Base-by-base conservation (phyloP, 257 asterid species). In the Gentiana straminea region DNA sequence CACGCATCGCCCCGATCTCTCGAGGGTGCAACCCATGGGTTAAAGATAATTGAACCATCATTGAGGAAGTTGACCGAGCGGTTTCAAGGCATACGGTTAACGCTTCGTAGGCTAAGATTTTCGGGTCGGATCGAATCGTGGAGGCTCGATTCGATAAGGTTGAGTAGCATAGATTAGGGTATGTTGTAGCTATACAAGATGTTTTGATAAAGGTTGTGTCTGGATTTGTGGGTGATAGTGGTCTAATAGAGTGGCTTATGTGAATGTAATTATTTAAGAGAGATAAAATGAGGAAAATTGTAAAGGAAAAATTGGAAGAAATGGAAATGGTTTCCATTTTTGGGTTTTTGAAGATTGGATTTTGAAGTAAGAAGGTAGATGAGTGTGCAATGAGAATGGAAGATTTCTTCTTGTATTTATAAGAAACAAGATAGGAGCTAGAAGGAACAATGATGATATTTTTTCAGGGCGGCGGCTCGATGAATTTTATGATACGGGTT, bases 91-190 rank as follows among this genome's bases (percentile, higher is more conserved):
- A 64, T 54, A 80, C 73, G 33, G 84, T 57, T 53, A 87, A 81
- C 63, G 96, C 84, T n/a, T 78, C 67, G 45, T 56, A 69, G 33
- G 93, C 84, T 10, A 87, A 64, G 63, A 78, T 75, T 65, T 70
- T 76, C 0, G 86, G 81, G 71, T 67, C 64, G n/a, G 59, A 70
- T 35, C 78, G 73, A 61, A 87, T 74, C 43, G 66, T 59, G 55
- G 60, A 55, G 41, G 90, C 82, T 46, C 73, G 82, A 74, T 54
- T 41, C 1, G 79, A 69, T 61, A 87, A 86, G 55, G 94, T 73
- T 41, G 75, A 33, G 79, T 61, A 79, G 80, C 97, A 85, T 9
- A 88, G 88, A 0, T 34, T 46, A 1, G 94, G 96, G 71, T 88
- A 88, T 46, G 78, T 41, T 39, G 96, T 88, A 55, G 81, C 38